Evolutionary conservation across 768 basidiomycete species (phyloP).

Genomic region (Albatrellus ellisii): DNA sequence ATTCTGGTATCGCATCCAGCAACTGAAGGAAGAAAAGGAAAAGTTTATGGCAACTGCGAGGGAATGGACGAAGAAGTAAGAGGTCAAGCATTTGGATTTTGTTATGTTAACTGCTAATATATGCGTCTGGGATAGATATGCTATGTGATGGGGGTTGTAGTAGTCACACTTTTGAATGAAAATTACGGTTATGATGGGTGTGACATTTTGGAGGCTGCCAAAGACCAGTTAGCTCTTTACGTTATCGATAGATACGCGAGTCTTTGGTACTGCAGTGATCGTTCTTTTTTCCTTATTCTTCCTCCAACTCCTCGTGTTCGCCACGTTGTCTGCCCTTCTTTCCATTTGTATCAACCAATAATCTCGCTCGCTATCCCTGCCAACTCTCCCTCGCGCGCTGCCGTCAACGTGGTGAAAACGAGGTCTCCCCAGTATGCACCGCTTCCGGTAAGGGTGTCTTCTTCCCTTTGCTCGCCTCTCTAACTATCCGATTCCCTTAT

Average conservation of each 20-base stretch:
- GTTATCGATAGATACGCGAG: no score
- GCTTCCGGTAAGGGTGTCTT: constrained; percentile 56
- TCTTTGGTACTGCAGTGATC: no score
- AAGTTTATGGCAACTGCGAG: constrained; percentile 70
- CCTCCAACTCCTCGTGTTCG: constrained; percentile 48
- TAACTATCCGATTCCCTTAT: constrained; percentile 8
- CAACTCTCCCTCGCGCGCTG: constrained; percentile 8
- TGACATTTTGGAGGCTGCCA: no score
- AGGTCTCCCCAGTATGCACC: constrained; percentile 49
- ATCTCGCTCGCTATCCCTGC: constrained; percentile 10
- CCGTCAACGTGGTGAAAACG: constrained; percentile 58
- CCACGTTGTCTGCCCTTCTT: constrained; percentile 53
- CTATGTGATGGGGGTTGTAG: constrained; percentile 1
- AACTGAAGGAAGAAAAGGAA: constrained; percentile 62
- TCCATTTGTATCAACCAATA: constrained; percentile 16
- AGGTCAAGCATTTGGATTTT: background rate
- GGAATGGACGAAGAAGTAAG: constrained; percentile 78
- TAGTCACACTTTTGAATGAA: no score
- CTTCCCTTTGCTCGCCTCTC: constrained; percentile 9
- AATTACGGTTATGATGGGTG: no score
- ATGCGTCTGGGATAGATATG: constrained; percentile 7
- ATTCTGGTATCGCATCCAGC: constrained; percentile 32
- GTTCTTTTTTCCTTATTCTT: no score
- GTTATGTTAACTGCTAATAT: background rate
- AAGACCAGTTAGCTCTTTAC: no score